phyloP scores from a whole-genome alignment of 148 eudicot species.

The Cornus florida region DNA sequence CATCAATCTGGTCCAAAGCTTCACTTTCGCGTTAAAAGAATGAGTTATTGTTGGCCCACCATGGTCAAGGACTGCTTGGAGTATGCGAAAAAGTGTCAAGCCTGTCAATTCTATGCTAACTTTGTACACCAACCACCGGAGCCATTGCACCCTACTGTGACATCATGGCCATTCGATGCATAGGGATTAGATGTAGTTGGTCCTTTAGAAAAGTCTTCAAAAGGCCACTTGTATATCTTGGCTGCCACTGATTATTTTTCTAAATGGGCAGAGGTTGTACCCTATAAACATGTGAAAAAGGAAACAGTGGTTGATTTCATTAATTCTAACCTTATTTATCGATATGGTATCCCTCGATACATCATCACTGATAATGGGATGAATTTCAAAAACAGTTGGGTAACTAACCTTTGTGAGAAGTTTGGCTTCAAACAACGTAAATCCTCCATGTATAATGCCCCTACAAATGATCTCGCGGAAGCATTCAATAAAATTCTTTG shows the following conservation, averaged over 20 bases:
- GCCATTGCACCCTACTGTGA: neutral
- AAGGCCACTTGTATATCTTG: neutral
- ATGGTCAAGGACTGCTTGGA: slow-evolving; percentile 10
- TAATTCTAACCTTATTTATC: neutral
- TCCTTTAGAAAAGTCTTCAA: neutral
- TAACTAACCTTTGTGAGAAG: neutral
- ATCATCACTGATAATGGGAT: slow-evolving; percentile 9
- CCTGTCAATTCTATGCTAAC: slow-evolving; percentile 9
- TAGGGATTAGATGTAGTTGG: slow-evolving; percentile 11
- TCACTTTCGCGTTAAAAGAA: slow-evolving; percentile 1
- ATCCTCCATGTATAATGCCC: slow-evolving; percentile 1
- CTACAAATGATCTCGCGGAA: slow-evolving; percentile 1
- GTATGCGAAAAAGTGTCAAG: slow-evolving; percentile 4
- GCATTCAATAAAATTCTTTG: slow-evolving; percentile 2
- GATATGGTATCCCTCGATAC: slow-evolving; percentile 7
- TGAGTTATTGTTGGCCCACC: slow-evolving; percentile 16
- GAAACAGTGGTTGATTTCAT: slow-evolving; percentile 14
- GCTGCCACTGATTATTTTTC: neutral
- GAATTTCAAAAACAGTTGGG: neutral
- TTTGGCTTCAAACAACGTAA: slow-evolving; percentile 2
- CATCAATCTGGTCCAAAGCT: slow-evolving; percentile 13
- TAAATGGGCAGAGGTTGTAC: slow-evolving; percentile 3
- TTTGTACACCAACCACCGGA: slow-evolving; percentile 4
- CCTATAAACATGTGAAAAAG: slow-evolving; percentile 5
- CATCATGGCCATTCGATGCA: slow-evolving; percentile 3